A percentile compares a stretch with the other conserved stretches of the same genome.
Evolutionary conservation across 1,284 basidiomycete species (phyloP).

Genomic region (Apiotrichum porosum): DNA sequence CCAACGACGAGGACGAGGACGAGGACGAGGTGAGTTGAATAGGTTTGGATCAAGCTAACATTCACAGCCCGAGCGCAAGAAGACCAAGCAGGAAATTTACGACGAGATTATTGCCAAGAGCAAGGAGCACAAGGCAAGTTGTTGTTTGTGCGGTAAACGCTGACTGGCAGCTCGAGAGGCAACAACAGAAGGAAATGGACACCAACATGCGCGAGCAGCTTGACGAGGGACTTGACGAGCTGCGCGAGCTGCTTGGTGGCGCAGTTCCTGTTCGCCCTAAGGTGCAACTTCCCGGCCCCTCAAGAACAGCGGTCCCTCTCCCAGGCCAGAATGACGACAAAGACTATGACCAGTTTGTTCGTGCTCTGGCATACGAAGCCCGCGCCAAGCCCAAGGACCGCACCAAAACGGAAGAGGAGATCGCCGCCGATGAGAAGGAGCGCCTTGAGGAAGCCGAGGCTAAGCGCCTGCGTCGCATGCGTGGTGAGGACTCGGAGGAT

Average conservation of each 20-base stretch:
- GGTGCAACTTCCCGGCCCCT: constrained; percentile 49
- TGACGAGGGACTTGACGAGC: constrained; percentile 78
- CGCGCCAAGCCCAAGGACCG: constrained; percentile 92
- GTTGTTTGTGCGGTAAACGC: constrained; percentile 7
- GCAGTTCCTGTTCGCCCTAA: constrained; percentile 52
- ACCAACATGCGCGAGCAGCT: constrained; percentile 82
- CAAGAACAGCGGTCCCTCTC: constrained; percentile 32
- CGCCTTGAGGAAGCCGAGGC: constrained; percentile 80
- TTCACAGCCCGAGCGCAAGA: constrained; percentile 57
- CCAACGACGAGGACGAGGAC: constrained; percentile 57
- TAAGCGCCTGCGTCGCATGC: constrained; percentile 75
- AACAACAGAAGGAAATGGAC: constrained; percentile 79
- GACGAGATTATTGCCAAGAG: constrained; percentile 96
- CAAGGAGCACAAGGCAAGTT: constrained; percentile 78
- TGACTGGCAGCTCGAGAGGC: constrained; percentile 49
- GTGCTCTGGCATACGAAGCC: constrained; percentile 87
- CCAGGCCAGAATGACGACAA: constrained; percentile 38
- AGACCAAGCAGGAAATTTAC: constrained; percentile 95
- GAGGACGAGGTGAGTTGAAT: constrained; percentile 42
- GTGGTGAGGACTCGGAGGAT: constrained; percentile 66
- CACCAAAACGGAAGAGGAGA: constrained; percentile 93
- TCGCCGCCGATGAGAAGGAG: constrained; percentile 83
- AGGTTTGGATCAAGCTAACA: background rate
- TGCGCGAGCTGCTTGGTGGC: constrained; percentile 68
- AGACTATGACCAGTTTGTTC: constrained; percentile 86